Conservation (phyloP, 208 protist genomes). For the Leishmania turanica region DNA sequence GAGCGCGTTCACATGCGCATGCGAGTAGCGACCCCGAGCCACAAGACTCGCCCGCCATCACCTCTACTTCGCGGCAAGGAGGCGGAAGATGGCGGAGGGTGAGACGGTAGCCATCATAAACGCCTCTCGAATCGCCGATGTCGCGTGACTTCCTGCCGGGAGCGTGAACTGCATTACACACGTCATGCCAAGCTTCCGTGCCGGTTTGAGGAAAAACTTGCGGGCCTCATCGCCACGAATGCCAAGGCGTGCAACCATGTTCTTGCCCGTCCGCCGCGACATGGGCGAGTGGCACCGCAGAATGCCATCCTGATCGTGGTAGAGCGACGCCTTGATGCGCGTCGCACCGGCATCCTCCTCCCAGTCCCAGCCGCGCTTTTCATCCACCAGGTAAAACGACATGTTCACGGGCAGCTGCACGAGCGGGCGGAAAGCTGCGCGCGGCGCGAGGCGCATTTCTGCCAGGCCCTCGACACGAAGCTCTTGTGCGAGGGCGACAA, state of each 20-base stretch:
- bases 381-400: conserved; percentile 66
- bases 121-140: conserved; percentile 70
- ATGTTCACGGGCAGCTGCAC: conserved; percentile 41
- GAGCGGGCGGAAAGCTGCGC: conserved; percentile 59
- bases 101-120: conserved; percentile 78
- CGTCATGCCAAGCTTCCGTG: conserved; percentile 63
- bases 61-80: conserved; percentile 16
- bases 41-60: neutral
- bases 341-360: conserved; percentile 35
- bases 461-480: conserved; percentile 59
- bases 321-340: conserved; percentile 46
- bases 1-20: neutral
- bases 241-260: conserved; percentile 62
- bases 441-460: conserved; percentile 55
- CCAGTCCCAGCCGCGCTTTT: conserved; percentile 80
- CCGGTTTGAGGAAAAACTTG: conserved; percentile 72
- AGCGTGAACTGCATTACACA: conserved; percentile 71
- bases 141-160: conserved; percentile 63
- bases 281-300: conserved; percentile 66
- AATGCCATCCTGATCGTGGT: conserved; percentile 81
- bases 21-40: neutral
- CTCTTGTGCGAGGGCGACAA: conserved; percentile 45
- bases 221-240: conserved; percentile 64
- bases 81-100: conserved; percentile 56
- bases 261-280: conserved; percentile 42